Evolutionary conservation across 257 asterid genomes (phyloP).

Genomic region (Solanum chiquidenum): DNA sequence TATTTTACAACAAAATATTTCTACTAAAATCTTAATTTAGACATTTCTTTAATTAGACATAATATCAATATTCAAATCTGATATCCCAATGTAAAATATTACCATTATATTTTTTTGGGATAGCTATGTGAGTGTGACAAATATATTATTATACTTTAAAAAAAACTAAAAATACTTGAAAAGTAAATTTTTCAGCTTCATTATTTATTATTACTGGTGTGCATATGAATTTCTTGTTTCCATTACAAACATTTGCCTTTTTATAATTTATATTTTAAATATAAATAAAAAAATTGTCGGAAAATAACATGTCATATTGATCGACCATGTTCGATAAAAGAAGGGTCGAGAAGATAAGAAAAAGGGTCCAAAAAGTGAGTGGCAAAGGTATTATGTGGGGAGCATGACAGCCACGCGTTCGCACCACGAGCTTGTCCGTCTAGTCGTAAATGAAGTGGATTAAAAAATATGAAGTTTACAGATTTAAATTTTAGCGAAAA

Average conservation of each 20-base stretch:
- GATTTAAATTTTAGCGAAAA: fast-evolving
- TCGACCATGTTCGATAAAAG: not conserved
- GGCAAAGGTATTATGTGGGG: not conserved
- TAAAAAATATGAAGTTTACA: fast-evolving
- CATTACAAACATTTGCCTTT: not conserved
- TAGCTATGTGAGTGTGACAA: no score
- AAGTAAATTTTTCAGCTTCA: no score
- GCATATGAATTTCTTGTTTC: no score
- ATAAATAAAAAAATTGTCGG: not conserved
- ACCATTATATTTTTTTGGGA: not conserved
- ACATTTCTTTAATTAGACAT: not conserved
- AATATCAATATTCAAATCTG: no score
- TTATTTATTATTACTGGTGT: no score
- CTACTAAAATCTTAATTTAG: not conserved
- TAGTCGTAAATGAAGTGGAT: not conserved
- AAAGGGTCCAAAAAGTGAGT: not conserved
- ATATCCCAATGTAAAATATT: no score
- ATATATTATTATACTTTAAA: no score
- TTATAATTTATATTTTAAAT: not conserved
- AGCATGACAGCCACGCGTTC: slow-evolving; percentile 29
- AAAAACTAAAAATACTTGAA: no score
- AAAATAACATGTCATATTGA: not conserved
- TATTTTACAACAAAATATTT: no score
- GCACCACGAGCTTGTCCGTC: fast-evolving
- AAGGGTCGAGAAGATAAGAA: not conserved